Conservation (phyloP, 257 asterid genomes). For the Eustoma russellianum region DNA sequence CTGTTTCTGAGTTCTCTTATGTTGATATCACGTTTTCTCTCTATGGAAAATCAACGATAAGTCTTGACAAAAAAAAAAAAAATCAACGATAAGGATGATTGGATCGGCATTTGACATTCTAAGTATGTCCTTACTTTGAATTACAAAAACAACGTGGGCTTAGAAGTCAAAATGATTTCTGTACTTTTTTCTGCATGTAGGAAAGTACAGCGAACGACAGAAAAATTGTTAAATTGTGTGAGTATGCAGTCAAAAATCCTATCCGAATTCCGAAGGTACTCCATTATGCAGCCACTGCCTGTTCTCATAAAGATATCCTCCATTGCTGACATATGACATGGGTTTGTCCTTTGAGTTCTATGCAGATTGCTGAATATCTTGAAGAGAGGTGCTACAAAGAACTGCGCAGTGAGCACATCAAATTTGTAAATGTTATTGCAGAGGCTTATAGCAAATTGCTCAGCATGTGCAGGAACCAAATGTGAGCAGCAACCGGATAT, state of each 20-base stretch:
- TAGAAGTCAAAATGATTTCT: too few species aligned
- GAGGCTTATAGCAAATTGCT: conserved; percentile 69
- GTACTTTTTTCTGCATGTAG: conserved; percentile 33
- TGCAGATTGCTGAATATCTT: conserved; percentile 77
- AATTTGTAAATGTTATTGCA: conserved; percentile 50
- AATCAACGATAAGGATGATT: too few species aligned
- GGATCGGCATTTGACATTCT: too few species aligned
- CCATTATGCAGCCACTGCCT: background rate
- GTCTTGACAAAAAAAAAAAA: too few species aligned
- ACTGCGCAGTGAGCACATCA: conserved; percentile 59
- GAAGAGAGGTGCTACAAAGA: conserved; percentile 95
- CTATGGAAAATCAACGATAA: too few species aligned
- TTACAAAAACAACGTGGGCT: too few species aligned
- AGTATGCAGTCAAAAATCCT: conserved; percentile 92
- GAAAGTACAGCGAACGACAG: conserved; percentile 64
- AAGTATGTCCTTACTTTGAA: too few species aligned
- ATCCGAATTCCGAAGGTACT: conserved; percentile 80
- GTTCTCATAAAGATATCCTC: background rate
- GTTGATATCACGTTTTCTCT: too few species aligned
- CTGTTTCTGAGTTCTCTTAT: background rate
- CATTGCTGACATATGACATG: background rate
- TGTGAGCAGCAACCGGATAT: conserved; percentile 40
- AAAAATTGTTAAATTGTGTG: conserved; percentile 76
- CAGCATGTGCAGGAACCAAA: conserved; percentile 71
- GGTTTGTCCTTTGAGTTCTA: background rate